Conservation (phyloP, 1,284 basidiomycete species). For the Ceratobasidium sp. region DNA sequence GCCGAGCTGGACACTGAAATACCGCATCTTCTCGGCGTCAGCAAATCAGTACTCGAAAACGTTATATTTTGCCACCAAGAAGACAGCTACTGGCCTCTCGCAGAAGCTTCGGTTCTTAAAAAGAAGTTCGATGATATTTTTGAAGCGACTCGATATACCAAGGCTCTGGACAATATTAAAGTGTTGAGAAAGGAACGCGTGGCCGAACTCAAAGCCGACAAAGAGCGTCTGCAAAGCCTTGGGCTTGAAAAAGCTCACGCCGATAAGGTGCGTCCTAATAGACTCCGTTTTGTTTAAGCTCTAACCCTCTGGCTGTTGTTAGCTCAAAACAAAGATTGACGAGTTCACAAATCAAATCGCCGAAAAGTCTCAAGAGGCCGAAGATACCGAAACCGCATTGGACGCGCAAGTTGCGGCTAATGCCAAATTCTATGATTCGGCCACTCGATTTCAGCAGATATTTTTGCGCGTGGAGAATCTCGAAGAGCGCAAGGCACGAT, state of each 20-base stretch:
- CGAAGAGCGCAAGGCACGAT: slow-evolving; percentile 66
- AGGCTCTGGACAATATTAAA: slow-evolving; percentile 96
- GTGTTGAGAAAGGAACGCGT: slow-evolving; percentile 87
- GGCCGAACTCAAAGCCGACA: slow-evolving; percentile 92
- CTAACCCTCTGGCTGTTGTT: slow-evolving; percentile 12
- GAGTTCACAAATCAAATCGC: slow-evolving; percentile 72
- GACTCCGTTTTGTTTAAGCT: not conserved
- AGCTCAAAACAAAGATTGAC: slow-evolving; percentile 75
- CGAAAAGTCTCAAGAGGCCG: slow-evolving; percentile 78
- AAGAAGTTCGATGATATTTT: slow-evolving; percentile 99
- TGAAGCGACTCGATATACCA: slow-evolving; percentile 98
- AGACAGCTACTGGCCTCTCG: slow-evolving; percentile 97
- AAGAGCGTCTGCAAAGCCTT: slow-evolving; percentile 84
- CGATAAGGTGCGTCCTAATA: slow-evolving; percentile 62
- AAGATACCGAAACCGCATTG: slow-evolving; percentile 74
- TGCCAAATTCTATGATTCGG: slow-evolving; percentile 82
- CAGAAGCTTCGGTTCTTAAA: slow-evolving; percentile 91
- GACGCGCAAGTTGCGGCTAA: slow-evolving; percentile 78
- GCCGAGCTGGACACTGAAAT: slow-evolving; percentile 97
- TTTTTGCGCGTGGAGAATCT: slow-evolving; percentile 79
- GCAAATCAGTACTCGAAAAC: slow-evolving; percentile 96
- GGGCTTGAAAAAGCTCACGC: slow-evolving; percentile 87
- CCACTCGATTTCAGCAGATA: slow-evolving; percentile 85
- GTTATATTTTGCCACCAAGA: slow-evolving; percentile 99
- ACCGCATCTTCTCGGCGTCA: slow-evolving; percentile 92